Evolutionary conservation across 148 eudicot species (phyloP), one percentile per base, ranked within the genome.

Genomic region (Rhododendron ovatum): DNA sequence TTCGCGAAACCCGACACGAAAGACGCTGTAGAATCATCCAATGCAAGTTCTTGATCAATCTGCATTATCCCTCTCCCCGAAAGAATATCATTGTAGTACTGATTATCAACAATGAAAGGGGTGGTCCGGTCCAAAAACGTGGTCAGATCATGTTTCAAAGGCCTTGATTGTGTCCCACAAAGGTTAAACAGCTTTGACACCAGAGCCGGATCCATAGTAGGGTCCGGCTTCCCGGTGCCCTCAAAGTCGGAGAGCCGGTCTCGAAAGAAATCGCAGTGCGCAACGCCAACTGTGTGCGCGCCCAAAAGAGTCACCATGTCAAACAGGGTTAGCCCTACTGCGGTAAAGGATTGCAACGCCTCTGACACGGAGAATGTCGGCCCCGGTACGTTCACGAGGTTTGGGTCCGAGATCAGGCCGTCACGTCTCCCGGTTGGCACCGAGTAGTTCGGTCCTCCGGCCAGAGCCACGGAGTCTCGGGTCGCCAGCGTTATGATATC

Each of bases 41-140:
- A 61, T 8, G 30, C 28, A 61, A 82, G 84, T 61, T 57, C 51
- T 13, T 82, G 84, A 61, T 82, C 84, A 24, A 82, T 82, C 74
- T 82, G 84, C 74, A 82, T 9, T 82, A 82, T 39, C 43, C 84
- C 84, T 82, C 51, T 61, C 50, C 37, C 61, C 12, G 39, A 4
- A 10, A 22, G 33, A 24, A 89, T 57, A 26, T 89, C 84, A 13
- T 71, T 87, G 79, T 87, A 89, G 82, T 51, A 89, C 59, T 78
- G 67, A 22, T 89, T 87, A 85, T 89, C 91, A 0, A 89, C 35
- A 24, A 73, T 22, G 14, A 87, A 87, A 4, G 91, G 83, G 2
- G 91, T 87, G 78, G 71, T 85, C 28, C 85, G 89, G 84, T 89
- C 91, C 47, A 89, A 76, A 48, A 87, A 89, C 3, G 7, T 50